phyloP scores from a whole-genome alignment of 768 basidiomycete genomes.

The Panaeolus cyanescens region DNA sequence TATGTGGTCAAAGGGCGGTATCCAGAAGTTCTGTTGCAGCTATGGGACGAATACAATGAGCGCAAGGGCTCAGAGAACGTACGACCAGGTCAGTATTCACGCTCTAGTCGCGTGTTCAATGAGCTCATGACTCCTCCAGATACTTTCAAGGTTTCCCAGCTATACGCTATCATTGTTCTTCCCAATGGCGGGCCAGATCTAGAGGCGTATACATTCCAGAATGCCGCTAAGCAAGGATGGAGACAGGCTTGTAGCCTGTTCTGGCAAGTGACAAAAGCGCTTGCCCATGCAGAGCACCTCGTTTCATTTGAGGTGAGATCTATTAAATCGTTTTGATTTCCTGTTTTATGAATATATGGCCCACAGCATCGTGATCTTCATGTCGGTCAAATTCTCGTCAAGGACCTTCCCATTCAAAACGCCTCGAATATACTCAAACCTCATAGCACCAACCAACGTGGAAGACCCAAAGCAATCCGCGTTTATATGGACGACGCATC shows the following conservation, averaged over 20 bases:
- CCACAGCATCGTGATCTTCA: conserved; percentile 96
- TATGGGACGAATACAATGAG: conserved; percentile 87
- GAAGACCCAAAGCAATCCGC: conserved; percentile 23
- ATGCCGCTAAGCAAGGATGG: conserved; percentile 68
- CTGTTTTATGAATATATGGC: not conserved
- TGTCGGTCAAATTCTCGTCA: conserved; percentile 93
- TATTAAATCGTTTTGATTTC: not conserved
- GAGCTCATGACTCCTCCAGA: conserved; percentile 42
- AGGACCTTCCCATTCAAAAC: conserved; percentile 39
- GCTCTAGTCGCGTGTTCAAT: conserved; percentile 8
- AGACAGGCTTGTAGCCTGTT: conserved; percentile 85
- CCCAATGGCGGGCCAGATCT: conserved; percentile 91
- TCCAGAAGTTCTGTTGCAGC: conserved; percentile 70
- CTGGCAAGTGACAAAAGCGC: conserved; percentile 83
- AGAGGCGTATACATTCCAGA: conserved; percentile 76
- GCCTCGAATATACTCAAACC: conserved; percentile 29
- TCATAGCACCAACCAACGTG: conserved; percentile 33
- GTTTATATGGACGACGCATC: conserved; percentile 64
- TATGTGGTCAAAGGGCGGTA: conserved; percentile 89
- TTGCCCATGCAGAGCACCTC: conserved; percentile 78
- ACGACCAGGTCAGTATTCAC: conserved; percentile 65
- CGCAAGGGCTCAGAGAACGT: conserved; percentile 81
- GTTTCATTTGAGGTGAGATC: conserved; percentile 83
- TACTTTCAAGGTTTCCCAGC: conserved; percentile 71
- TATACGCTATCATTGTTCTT: conserved; percentile 88